Base-by-base conservation (phyloP, 208 protist species). In the Phytomonas sp. region DNA sequence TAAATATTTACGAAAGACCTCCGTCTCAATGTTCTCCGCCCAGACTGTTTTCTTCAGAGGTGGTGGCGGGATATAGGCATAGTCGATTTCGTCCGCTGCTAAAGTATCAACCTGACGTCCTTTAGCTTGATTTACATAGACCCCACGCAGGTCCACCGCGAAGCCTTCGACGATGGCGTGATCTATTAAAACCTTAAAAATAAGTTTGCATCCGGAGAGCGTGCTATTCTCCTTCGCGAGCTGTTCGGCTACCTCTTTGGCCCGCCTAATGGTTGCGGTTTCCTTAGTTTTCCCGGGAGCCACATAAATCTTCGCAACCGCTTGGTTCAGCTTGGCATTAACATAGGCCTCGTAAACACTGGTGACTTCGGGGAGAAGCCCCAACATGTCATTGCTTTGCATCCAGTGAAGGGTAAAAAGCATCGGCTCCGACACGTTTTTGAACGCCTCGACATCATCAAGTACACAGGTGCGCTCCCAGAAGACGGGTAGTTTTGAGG, bases 381-480 rank as follows among this genome's bases (percentile, higher is more conserved):
- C 92, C 60, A 96, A 74, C 86, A 93, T 91, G 66, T 86, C 88
- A 72, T 93, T 94, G 75, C 80, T 91, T 80, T 94, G 87, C 92
- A 96, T 96, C 92, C 92, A 96, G 66, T 92, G 82, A 29, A 96
- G 76, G 30, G 89, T 92, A 77, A 96, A 96, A 63, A 79, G 77
- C 29, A 79, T 91, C 32, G 88, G 79, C 52, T 89, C 84, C 29
- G 86, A 88, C 14, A 96, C 77, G 14, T 81, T 77, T 77, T 91
- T 86, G 79, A 94, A 96, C 81, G 92, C 88, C 29, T 79, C 78
- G 40, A 93, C 71, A 14, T 89, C 79, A 34, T 80, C 80, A 52
- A 95, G 75, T 31, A 81, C 70, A 23, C 72, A 69, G 26, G 87
- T 93, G 33, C 91, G 91, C 81, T 95, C 86, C 91, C 91, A 95